Evolutionary conservation across 345 rosid genomes (phyloP).

Genomic region (Rhodomyrtus tomentosa): DNA sequence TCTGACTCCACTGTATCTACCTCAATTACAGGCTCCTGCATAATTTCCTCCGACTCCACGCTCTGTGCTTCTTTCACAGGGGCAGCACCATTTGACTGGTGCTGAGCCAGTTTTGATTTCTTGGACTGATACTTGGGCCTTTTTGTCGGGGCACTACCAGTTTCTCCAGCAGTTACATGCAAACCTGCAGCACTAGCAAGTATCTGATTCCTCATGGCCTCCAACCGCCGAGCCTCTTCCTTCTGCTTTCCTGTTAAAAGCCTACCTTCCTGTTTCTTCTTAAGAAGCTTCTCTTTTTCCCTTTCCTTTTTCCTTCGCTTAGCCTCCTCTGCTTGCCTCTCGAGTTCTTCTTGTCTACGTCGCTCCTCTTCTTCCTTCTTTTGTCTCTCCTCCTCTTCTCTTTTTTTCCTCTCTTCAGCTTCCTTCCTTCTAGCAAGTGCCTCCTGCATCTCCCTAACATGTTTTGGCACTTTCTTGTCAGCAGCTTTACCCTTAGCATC

Average conservation of each 20-base stretch:
- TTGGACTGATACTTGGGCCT: conserved; percentile 74
- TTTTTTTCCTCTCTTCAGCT: conserved; percentile 64
- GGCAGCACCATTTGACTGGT: conserved; percentile 45
- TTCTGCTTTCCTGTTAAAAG: conserved; percentile 86
- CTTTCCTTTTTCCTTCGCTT: conserved; percentile 75
- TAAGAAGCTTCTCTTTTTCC: conserved; percentile 76
- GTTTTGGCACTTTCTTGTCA: conserved; percentile 85
- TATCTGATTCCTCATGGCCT: conserved; percentile 80
- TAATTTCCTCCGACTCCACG: conserved; percentile 27
- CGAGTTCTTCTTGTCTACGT: conserved; percentile 68
- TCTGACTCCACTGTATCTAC: conserved; percentile 31
- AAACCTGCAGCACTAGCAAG: conserved; percentile 42
- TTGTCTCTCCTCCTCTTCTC: conserved; percentile 80
- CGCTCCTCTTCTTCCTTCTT: conserved; percentile 94
- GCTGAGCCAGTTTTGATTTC: conserved; percentile 55
- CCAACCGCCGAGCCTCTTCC: conserved; percentile 72
- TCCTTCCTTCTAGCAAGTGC: conserved; percentile 73
- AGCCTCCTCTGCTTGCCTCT: conserved; percentile 92
- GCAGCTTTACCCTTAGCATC: conserved; percentile 72
- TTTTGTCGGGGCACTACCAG: conserved; percentile 44
- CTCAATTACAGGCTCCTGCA: conserved; percentile 20
- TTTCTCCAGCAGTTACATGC: conserved; percentile 31
- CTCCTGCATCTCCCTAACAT: conserved; percentile 97
- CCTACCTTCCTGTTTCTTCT: conserved; percentile 88
- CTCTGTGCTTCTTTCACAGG: conserved; percentile 33